Evolutionary conservation across 2,329 filamentous ascomycete species (phyloP).

Genomic region (Sporothrix pallida): DNA sequence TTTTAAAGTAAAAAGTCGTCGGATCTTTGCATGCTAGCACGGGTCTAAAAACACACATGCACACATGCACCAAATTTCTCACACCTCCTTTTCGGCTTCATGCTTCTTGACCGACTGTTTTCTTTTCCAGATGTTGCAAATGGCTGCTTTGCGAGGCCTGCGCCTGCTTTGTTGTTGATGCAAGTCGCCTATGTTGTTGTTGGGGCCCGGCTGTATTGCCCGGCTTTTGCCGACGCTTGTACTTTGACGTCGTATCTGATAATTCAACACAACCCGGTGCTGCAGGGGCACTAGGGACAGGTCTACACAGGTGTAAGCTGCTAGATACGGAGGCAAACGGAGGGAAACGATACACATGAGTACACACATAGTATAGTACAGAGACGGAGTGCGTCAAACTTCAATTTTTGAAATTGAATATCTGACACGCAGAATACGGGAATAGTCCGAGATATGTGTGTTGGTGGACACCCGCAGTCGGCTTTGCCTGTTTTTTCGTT

Average conservation of each 20-base stretch:
- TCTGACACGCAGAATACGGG: neutral
- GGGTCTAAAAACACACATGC: neutral
- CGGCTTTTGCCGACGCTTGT: constrained; percentile 21
- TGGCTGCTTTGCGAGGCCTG: neutral
- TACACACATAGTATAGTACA: no score
- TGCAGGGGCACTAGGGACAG: neutral
- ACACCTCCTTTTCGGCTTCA: constrained; percentile 19
- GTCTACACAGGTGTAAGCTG: neutral
- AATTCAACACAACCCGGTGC: neutral
- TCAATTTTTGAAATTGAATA: no score
- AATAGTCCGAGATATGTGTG: neutral
- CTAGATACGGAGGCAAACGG: neutral
- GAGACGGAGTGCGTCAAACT: no score
- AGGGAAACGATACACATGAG: neutral
- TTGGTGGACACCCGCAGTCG: neutral
- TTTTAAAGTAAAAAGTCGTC: neutral
- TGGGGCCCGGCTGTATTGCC: neutral
- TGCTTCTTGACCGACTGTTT: constrained; percentile 21
- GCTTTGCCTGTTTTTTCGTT: neutral
- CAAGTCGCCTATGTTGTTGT: neutral
- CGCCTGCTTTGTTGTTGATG: neutral
- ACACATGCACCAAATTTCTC: neutral
- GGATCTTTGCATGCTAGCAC: constrained; percentile 19
- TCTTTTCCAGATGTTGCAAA: neutral
- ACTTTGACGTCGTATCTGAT: neutral